phyloP scores from a whole-genome alignment of 371 early-diverging fungal genomes.

The Lichtheimia ramosa region DNA sequence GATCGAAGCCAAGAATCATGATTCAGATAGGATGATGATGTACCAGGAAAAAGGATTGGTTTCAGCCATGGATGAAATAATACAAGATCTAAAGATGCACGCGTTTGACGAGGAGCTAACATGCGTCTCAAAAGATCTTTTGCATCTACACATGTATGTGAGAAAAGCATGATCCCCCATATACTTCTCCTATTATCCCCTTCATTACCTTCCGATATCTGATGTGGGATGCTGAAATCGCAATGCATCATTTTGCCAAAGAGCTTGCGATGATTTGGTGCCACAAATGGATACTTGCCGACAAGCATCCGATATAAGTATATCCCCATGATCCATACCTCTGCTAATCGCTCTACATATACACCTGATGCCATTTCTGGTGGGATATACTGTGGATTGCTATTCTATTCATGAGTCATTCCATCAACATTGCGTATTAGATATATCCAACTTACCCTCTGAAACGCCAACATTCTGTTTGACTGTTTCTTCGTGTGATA shows the following conservation, averaged over 20 bases:
- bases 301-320: constrained; percentile 37
- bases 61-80: constrained; percentile 45
- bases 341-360: constrained; percentile 31
- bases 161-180: not conserved
- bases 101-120: constrained; percentile 34
- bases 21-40: not conserved
- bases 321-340: constrained; percentile 47
- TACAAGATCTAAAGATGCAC: constrained; percentile 44
- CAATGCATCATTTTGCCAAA: constrained; percentile 40
- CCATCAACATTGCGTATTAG: not conserved
- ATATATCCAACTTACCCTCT: constrained; percentile 21
- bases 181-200: not conserved
- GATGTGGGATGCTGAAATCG: constrained; percentile 35
- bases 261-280: constrained; percentile 35
- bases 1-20: not conserved
- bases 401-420: not conserved
- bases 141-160: constrained; percentile 23
- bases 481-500: constrained; percentile 19
- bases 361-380: constrained; percentile 28
- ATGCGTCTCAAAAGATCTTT: constrained; percentile 42
- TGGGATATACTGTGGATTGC: constrained; percentile 32
- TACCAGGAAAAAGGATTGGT: not conserved
- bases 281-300: constrained; percentile 39
- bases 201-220: constrained; percentile 36
- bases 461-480: constrained; percentile 31